These are phyloP conservation scores for Peribolospora baueri DNA, from an alignment of 768 basidiomycete species.

Conservation along the genomic window DNA sequence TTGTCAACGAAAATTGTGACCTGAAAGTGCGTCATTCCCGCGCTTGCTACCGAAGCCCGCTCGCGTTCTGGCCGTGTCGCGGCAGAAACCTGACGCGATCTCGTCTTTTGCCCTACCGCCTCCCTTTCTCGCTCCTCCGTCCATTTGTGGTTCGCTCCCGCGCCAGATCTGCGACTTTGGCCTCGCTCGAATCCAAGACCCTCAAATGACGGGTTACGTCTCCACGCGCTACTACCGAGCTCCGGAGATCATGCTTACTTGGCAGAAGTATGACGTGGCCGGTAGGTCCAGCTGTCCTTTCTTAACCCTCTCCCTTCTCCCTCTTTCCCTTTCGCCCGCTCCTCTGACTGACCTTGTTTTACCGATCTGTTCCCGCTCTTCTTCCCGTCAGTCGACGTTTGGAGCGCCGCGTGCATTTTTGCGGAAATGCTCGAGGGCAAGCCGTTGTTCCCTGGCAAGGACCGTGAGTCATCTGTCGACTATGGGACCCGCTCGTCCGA, in stretches of 20 bases:
- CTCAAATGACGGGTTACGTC: constrained; percentile 99
- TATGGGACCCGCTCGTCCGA: not conserved
- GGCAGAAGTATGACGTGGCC: constrained; percentile 99
- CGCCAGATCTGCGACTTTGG: constrained; percentile 92
- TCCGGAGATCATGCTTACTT: constrained; percentile 99
- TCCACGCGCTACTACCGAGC: constrained; percentile 97
- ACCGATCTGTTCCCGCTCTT: not conserved
- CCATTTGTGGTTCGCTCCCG: not conserved
- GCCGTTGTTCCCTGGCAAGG: constrained; percentile 95
- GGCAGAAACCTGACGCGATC: not conserved
- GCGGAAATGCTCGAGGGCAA: constrained; percentile 99
- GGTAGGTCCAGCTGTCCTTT: constrained; percentile 14
- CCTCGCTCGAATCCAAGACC: constrained; percentile 91
- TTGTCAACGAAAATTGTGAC: constrained; percentile 99
- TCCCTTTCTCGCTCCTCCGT: constrained; percentile 3
- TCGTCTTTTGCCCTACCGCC: not conserved
- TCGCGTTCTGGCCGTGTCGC: not conserved
- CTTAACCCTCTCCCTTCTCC: not conserved
- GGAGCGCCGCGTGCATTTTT: constrained; percentile 98
- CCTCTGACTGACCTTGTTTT: too few species aligned
- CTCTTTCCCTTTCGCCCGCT: not conserved
- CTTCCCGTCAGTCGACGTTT: constrained; percentile 50
- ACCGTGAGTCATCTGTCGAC: constrained; percentile 42
- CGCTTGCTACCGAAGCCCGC: not conserved
- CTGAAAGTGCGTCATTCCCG: constrained; percentile 42